phyloP scores from a whole-genome alignment of 768 basidiomycete genomes.

The Rhodotorula kratochvilovae region DNA sequence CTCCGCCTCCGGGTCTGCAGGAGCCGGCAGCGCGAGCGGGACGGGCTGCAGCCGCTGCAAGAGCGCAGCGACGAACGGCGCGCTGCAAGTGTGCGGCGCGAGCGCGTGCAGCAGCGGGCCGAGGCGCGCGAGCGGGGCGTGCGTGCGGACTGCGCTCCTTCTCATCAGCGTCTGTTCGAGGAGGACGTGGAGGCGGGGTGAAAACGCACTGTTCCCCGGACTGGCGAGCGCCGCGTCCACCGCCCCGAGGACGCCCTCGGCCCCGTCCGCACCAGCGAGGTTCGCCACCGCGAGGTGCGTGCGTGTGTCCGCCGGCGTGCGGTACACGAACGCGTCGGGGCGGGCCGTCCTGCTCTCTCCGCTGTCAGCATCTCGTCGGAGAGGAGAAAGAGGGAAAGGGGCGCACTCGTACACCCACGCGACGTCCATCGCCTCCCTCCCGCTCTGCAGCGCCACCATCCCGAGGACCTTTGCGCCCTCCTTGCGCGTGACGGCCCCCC shows the following conservation, averaged over 20 bases:
- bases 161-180: not conserved
- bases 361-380: not conserved
- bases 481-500: not conserved
- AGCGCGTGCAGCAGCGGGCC: not conserved
- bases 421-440: not conserved
- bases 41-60: not conserved
- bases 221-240: not conserved
- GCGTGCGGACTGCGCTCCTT: not conserved
- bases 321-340: constrained; percentile 1
- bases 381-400: too few species aligned
- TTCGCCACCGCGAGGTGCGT: not conserved
- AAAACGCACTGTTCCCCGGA: not conserved
- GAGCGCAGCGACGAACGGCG: not conserved
- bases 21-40: not conserved
- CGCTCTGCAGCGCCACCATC: not conserved
- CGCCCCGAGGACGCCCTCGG: not conserved
- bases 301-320: not conserved
- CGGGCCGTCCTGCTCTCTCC: not conserved
- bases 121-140: not conserved
- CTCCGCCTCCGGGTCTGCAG: too few species aligned
- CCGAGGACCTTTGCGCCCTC: constrained; percentile 7
- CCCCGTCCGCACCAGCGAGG: not conserved
- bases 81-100: too few species aligned
- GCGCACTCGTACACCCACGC: constrained; percentile 21
- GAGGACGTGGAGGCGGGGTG: too few species aligned